These are phyloP conservation scores for Phascolomyces articulosus DNA, from an alignment of 371 early-diverging fungal species.

Conservation along the genomic window DNA sequence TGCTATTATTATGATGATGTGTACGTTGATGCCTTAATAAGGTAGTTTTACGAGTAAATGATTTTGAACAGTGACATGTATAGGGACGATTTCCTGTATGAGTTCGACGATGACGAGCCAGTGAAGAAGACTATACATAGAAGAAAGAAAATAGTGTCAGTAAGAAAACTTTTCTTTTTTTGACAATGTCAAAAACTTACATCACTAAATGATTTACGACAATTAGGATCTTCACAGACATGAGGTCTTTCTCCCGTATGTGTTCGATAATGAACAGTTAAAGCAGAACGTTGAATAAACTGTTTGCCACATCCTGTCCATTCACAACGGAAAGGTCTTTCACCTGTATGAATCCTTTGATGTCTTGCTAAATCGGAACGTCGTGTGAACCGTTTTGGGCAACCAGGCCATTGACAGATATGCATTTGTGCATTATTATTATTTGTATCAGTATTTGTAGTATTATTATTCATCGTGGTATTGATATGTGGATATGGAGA, in stretches of 20 bases:
- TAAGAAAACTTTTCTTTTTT: background rate
- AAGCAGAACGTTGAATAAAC: slow-evolving; percentile 80
- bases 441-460: background rate
- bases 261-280: slow-evolving; percentile 79
- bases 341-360: slow-evolving; percentile 21
- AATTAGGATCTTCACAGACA: slow-evolving; percentile 64
- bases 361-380: slow-evolving; percentile 26
- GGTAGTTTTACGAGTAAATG: slow-evolving; percentile 23
- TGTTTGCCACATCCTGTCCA: slow-evolving; percentile 43
- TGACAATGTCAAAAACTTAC: slow-evolving; percentile 5
- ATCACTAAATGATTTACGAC: slow-evolving; percentile 58
- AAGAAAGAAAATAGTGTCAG: background rate
- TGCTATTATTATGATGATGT: slow-evolving; percentile 2
- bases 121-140: slow-evolving; percentile 21
- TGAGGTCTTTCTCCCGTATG: slow-evolving; percentile 85
- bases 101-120: slow-evolving; percentile 31
- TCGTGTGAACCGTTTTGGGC: slow-evolving; percentile 17
- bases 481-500: too few relatives aligned
- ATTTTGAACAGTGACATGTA: slow-evolving; percentile 18
- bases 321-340: slow-evolving; percentile 19
- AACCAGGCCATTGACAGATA: slow-evolving; percentile 14
- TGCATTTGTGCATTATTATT: background rate
- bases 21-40: slow-evolving; percentile 17
- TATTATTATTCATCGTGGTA: background rate
- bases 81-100: slow-evolving; percentile 30